phyloP scores from a whole-genome alignment of 441 rosid genomes.

The Manihot esculenta region DNA sequence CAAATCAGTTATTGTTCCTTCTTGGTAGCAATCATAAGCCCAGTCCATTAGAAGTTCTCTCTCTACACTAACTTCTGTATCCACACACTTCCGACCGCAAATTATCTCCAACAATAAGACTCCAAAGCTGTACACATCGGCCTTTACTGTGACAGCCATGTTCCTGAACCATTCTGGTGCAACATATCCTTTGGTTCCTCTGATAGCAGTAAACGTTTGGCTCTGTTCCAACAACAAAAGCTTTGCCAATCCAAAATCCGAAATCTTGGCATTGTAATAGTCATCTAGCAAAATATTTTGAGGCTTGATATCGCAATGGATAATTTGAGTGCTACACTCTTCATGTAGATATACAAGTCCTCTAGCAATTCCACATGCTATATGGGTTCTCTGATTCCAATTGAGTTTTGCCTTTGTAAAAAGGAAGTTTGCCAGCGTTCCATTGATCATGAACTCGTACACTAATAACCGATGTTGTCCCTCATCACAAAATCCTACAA shows the following conservation, averaged over 20 bases:
- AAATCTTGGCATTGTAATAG: no score
- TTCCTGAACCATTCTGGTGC: conserved; percentile 49
- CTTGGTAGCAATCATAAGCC: conserved; percentile 33
- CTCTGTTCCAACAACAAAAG: conserved; percentile 13
- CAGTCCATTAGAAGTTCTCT: conserved; percentile 33
- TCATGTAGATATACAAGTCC: conserved; percentile 46
- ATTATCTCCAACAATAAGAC: conserved; percentile 43
- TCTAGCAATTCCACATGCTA: conserved; percentile 34
- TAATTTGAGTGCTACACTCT: conserved; percentile 38
- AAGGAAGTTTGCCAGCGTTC: conserved; percentile 32
- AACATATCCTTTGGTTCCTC: conserved; percentile 48
- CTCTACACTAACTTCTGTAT: conserved; percentile 15
- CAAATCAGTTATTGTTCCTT: conserved; percentile 23
- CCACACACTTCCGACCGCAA: conserved; percentile 35
- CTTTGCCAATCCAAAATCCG: no score
- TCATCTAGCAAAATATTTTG: no score
- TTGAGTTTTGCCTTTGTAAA: conserved; percentile 24
- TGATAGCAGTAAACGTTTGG: conserved; percentile 29
- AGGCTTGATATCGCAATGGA: conserved; percentile 51
- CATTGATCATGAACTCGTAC: conserved; percentile 47
- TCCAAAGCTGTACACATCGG: conserved; percentile 56
- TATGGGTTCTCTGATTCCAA: conserved; percentile 35
- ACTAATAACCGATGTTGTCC: conserved; percentile 41
- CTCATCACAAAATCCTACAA: conserved; percentile 43
- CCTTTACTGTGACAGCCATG: conserved; percentile 46